A percentile compares a stretch with the other conserved stretches of the same genome.
Evolutionary conservation across 306 rosid species (phyloP).

Genomic region (Casuarina cunninghamiana): DNA sequence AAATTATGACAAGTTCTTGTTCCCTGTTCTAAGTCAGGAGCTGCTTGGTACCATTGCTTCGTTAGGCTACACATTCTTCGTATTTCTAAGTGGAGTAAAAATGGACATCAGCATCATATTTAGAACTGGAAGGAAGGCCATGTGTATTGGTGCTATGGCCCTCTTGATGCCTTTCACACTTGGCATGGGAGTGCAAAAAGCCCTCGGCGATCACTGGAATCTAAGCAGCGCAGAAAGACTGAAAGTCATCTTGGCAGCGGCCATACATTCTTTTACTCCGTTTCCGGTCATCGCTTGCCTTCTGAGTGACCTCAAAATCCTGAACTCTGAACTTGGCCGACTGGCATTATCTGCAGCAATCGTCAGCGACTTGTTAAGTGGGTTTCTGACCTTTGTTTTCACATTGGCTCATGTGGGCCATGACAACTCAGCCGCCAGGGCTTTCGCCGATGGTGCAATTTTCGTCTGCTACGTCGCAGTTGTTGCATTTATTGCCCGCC

Average conservation of each 20-base stretch:
- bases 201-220: neutral
- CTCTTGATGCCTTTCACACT: conserved; percentile 39
- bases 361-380: conserved; percentile 41
- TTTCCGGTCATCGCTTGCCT: conserved; percentile 49
- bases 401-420: neutral
- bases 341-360: conserved; percentile 52
- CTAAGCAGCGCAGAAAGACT: neutral
- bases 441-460: neutral
- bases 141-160: conserved; percentile 33
- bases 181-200: conserved; percentile 16
- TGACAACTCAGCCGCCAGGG: neutral
- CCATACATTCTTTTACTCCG: conserved; percentile 33
- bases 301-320: conserved; percentile 52
- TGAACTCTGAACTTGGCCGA: conserved; percentile 67
- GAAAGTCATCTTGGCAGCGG: conserved; percentile 5
- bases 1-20: conserved; percentile 9
- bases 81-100: conserved; percentile 64
- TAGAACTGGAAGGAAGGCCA: conserved; percentile 36
- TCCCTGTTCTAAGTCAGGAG: conserved; percentile 46
- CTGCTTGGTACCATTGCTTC: conserved; percentile 39
- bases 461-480: neutral
- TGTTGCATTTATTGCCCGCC: conserved; percentile 39
- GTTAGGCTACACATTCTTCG: conserved; percentile 56
- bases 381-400: neutral
- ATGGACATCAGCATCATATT: conserved; percentile 50